Base-by-base conservation (phyloP, 1,139 yeast genomes). In the Kodamaea arcana region DNA sequence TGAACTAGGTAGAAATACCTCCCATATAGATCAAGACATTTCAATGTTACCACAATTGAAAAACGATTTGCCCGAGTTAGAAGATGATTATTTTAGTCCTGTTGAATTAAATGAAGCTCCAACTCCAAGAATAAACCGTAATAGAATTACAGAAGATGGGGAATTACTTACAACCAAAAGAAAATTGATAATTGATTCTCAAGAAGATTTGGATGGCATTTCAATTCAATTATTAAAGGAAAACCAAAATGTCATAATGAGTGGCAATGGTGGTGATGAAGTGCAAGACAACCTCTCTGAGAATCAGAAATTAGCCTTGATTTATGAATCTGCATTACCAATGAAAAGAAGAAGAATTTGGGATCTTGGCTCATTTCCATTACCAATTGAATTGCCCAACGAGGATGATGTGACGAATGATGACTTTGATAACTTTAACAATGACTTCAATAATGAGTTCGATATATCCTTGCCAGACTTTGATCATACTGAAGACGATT, bases 391-490 rank as follows among this genome's bases (percentile, higher is more conserved):
- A 29, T 49, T 62, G 30, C 54, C 67, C 2, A 48, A 50, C 34
- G 65, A 61, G 34, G 54, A 51, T 31, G 46, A 51, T 34, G 37
- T 44, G 22, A 48, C 52, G 16, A 15, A 14, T 11, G 7, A 24
- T 6, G 14, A 24, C 4, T 6, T 13, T 15, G 51, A 48, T 22
- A 30, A 34, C 15, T 47, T 52, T 23, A 52, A 48, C 24, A 47
- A 48, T 27, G 56, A 55, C 26, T 40, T 50, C 24, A 50, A 54
- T 34, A 31, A 65, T 33, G 70, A 67, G 43, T 65, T 68, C 44
- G 73, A 69, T 41, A 44, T 67, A 25, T 62, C 72, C 4, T 47
- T 68, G 28, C 70, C 72, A 4, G 72, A 58, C 8, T 45, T 65
- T 13, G 65, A 56, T 10, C 46, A 51, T 2, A 41, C 30, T n/a